A percentile compares a stretch with the other conserved stretches of the same genome.
These are phyloP conservation scores for Saussurea involucrata DNA, from an alignment of 129 eudicot genomes.

Conservation along the genomic window DNA sequence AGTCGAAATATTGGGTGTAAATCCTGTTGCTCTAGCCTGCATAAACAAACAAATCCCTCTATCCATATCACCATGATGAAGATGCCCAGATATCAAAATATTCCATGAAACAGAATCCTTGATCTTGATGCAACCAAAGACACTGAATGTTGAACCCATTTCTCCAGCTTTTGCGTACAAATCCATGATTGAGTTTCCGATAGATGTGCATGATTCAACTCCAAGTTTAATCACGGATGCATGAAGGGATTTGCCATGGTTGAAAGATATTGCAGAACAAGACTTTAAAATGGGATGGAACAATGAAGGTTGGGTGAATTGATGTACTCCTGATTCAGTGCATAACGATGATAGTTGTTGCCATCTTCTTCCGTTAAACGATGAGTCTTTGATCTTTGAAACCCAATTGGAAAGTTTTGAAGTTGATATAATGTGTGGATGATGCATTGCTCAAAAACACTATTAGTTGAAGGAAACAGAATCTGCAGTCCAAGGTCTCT, in stretches of 20 bases:
- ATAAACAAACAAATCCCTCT: conserved; percentile 45
- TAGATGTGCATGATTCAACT: conserved; percentile 50
- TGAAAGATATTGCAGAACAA: conserved; percentile 37
- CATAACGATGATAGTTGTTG: conserved; percentile 39
- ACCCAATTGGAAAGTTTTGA: conserved; percentile 32
- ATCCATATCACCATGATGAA: conserved; percentile 40
- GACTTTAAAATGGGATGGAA: conserved; percentile 69
- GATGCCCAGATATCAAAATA: conserved; percentile 48
- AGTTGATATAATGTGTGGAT: conserved; percentile 22
- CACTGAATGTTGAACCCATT: conserved; percentile 30
- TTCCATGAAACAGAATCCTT: conserved; percentile 85
- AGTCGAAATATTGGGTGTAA: conserved; percentile 69
- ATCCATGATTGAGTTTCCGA: conserved; percentile 61
- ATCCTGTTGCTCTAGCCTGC: conserved; percentile 49
- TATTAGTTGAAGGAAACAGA: background rate
- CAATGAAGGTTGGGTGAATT: conserved; percentile 44
- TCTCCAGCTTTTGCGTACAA: conserved; percentile 64
- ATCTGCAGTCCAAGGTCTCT: background rate
- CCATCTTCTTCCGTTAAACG: conserved; percentile 41
- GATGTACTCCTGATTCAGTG: conserved; percentile 32
- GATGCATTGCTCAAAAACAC: conserved; percentile 17
- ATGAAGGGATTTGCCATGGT: conserved; percentile 55
- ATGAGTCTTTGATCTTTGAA: conserved; percentile 43
- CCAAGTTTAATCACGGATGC: conserved; percentile 69
- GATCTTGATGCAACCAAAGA: conserved; percentile 35